Conservation (phyloP, 2,329 filamentous ascomycete genomes). For the Periglandula ipomoeae region DNA sequence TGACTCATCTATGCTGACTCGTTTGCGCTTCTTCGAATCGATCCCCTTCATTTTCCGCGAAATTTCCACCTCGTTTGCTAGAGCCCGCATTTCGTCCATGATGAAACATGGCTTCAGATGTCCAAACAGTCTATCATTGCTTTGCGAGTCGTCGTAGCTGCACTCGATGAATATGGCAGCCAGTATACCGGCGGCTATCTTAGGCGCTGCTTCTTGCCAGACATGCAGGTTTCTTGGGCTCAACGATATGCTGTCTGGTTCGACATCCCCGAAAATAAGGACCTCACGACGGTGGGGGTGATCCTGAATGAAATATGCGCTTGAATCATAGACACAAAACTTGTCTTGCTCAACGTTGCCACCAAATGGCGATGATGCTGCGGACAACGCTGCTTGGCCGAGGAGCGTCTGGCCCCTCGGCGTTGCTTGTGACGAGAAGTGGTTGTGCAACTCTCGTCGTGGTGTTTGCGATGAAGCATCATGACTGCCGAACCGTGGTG, state of each 20-base stretch:
- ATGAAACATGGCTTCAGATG: constrained; percentile 81
- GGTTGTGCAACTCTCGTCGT: constrained; percentile 18
- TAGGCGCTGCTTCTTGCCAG: constrained; percentile 83
- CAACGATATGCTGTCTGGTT: constrained; percentile 78
- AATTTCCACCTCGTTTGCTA: constrained; percentile 63
- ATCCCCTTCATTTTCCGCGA: constrained; percentile 27
- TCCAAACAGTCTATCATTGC: constrained; percentile 72
- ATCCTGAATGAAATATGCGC: constrained; percentile 87
- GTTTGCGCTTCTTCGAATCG: constrained; percentile 55
- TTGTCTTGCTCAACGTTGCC: constrained; percentile 33
- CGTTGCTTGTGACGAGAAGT: constrained; percentile 7
- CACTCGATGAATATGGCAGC: constrained; percentile 90
- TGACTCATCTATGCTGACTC: constrained; percentile 27
- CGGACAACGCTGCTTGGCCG: constrained; percentile 20
- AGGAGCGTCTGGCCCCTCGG: constrained; percentile 19
- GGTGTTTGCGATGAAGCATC: constrained; percentile 30
- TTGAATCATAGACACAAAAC: constrained; percentile 72
- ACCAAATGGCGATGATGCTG: constrained; percentile 15
- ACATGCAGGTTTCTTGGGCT: constrained; percentile 72
- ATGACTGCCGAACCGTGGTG: constrained; percentile 39
- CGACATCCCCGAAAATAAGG: constrained; percentile 90
- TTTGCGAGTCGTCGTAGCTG: constrained; percentile 76
- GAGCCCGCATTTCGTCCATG: constrained; percentile 62
- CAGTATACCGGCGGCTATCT: constrained; percentile 63
- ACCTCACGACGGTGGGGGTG: constrained; percentile 63